A percentile compares a stretch with the other conserved stretches of the same genome.
These are phyloP conservation scores for Nissolia schottii DNA, from an alignment of 306 rosid species.

Conservation along the genomic window DNA sequence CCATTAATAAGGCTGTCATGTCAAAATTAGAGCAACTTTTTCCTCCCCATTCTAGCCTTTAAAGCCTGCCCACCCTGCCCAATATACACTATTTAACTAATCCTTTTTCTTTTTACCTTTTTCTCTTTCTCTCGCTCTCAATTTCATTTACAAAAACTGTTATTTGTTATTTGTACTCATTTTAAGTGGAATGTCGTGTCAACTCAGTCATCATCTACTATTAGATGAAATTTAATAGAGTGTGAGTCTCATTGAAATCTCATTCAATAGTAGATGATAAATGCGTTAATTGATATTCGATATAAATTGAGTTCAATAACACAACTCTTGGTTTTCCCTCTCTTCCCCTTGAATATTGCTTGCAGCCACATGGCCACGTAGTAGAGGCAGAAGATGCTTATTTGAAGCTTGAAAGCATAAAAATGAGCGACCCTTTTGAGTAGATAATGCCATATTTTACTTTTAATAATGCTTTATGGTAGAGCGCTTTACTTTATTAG, in stretches of 20 bases:
- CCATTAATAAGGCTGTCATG: constrained; percentile 81
- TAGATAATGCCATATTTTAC: constrained; percentile 99
- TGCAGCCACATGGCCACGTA: constrained; percentile 93
- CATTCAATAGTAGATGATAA: no score
- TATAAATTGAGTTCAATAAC: no score
- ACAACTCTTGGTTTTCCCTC: constrained; percentile 31
- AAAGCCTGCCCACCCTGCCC: constrained; percentile 70
- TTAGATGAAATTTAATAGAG: no score
- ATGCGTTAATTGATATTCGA: no score
- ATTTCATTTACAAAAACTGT: no score
- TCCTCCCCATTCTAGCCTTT: constrained; percentile 48
- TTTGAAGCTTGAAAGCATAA: constrained; percentile 86
- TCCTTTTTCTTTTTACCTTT: constrained; percentile 19
- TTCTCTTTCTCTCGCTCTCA: constrained; percentile 2
- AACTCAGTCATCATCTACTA: no score
- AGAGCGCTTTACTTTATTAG: constrained; percentile 87
- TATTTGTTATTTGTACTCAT: no score
- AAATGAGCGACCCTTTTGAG: constrained; percentile 95
- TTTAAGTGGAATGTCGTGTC: no score
- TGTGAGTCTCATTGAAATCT: no score
- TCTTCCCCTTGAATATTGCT: constrained; percentile 54
- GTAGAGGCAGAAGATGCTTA: constrained; percentile 80
- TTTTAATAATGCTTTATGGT: constrained; percentile 81
- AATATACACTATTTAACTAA: constrained; percentile 39
- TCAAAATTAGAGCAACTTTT: constrained; percentile 90